Conservation (phyloP, 1,284 basidiomycete species). For the Cystobasidium slooffiae region DNA sequence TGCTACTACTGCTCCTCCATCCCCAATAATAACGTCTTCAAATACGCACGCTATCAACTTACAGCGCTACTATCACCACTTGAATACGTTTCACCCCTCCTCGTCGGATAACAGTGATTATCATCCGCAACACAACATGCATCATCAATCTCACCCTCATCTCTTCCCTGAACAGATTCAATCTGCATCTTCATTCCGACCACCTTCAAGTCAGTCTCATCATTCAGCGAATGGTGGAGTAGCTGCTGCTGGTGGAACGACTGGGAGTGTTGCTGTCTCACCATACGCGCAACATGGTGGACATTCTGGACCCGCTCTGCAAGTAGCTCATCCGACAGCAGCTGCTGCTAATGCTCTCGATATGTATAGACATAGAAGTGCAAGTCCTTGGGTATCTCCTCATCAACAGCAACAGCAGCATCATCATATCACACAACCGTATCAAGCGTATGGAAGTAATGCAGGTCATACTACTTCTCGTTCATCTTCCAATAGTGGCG, state of each 20-base stretch:
- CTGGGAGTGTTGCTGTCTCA: not conserved
- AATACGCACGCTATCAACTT: not conserved
- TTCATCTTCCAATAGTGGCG: not conserved
- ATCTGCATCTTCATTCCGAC: not conserved
- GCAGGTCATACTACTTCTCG: not conserved
- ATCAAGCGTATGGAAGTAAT: not conserved
- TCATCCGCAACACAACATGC: not conserved
- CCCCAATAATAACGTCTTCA: not conserved
- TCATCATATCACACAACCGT: constrained; percentile 7
- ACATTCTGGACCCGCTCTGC: constrained; percentile 13
- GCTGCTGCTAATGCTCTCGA: not conserved
- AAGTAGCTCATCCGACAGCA: constrained; percentile 17
- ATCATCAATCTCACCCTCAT: constrained; percentile 18
- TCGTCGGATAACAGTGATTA: no score
- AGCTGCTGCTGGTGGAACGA: not conserved
- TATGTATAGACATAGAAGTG: constrained; percentile 21
- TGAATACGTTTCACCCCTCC: no score
- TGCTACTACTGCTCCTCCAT: not conserved
- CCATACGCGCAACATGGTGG: not conserved
- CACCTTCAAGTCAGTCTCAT: constrained; percentile 5
- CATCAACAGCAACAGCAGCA: constrained; percentile 12
- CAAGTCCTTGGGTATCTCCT: constrained; percentile 20
- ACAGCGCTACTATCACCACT: no score
- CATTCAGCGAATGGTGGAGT: not conserved
- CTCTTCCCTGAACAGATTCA: constrained; percentile 15